phyloP scores from a whole-genome alignment of 805 yeast species.

The Saccharomycopsis capsularis region DNA sequence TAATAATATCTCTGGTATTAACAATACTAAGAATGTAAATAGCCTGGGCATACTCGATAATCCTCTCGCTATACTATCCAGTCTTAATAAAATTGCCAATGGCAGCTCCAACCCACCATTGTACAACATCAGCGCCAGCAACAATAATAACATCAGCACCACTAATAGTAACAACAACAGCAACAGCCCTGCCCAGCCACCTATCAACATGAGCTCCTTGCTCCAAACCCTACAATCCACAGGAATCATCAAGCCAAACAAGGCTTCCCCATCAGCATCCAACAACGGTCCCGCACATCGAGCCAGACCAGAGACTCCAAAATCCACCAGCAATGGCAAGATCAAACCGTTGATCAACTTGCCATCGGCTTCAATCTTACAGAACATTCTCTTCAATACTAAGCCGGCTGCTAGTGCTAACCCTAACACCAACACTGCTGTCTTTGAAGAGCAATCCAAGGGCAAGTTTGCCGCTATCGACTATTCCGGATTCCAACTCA shows the following conservation, averaged over 20 bases:
- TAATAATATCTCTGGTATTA: neutral
- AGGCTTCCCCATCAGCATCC: neutral
- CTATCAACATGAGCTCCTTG: slow-evolving; percentile 27
- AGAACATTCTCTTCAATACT: slow-evolving; percentile 17
- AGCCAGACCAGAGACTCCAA: neutral
- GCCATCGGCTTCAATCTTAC: slow-evolving; percentile 18
- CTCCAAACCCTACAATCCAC: slow-evolving; percentile 32
- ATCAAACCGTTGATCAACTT: slow-evolving; percentile 16
- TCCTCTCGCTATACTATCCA: neutral
- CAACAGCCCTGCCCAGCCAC: neutral
- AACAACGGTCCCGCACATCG: too few relatives aligned
- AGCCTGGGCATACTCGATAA: neutral
- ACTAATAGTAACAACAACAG: neutral
- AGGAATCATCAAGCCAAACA: slow-evolving; percentile 30
- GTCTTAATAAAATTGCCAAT: too few relatives aligned
- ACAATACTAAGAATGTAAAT: neutral
- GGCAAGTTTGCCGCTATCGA: too few relatives aligned
- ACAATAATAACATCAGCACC: neutral
- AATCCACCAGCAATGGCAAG: neutral
- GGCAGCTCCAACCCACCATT: too few relatives aligned
- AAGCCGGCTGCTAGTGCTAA: neutral
- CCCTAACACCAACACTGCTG: neutral
- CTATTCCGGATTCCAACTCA: slow-evolving; percentile 8
- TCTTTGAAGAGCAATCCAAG: slow-evolving; percentile 1
- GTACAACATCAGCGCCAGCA: neutral